Evolutionary conservation across 2,329 filamentous ascomycete genomes (phyloP), one percentile per base, ranked within the genome.

Genomic region (Colletotrichum australisinense): DNA sequence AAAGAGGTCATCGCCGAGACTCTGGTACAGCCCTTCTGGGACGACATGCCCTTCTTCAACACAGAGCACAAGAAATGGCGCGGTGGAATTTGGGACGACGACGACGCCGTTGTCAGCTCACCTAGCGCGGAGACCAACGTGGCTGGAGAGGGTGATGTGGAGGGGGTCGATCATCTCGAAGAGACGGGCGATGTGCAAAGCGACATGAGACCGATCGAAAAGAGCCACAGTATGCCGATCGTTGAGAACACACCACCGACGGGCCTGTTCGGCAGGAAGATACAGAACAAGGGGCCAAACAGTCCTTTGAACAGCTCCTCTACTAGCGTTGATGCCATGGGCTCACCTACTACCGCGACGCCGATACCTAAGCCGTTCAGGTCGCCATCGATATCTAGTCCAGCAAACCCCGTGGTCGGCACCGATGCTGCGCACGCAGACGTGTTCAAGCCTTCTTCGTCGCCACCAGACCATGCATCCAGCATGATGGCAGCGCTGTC

Each of bases 1-100:
- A 94, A 97, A 79, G 95, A 98, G 82, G 95, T 98, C 9, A 89
- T 99, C 73, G 94, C 93, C 11, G 97, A 99, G 83, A 98, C 95
- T 1, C 82, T 98, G 24, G 97, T 99, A 2, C 87, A 93, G 69
- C 97, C 97, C 0, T 97, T 97, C 80, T 99, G 97, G 96, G 97
- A 99, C 76, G 97, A 99, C 80, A 89, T 95, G 28, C 95, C 97
- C 0, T 98, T 99, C 82, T 93, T 95, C 80, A 91, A 93, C 77
- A 98, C 95, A 0, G 88, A 92, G 69, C 86, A 90, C 69, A 95
- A 98, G 80, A 84, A 86, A 24, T 95, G 94, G 87, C 90, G 97
- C 77, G 97, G 96, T 12, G 97, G 97, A 0, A 93, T 98, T 24
- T 99, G 91, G 79, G 87, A 89, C 38, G 87, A 87, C 32, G 89